Conservation (phyloP, 1,284 basidiomycete species). For the Lentinula novae-zelandiae region DNA sequence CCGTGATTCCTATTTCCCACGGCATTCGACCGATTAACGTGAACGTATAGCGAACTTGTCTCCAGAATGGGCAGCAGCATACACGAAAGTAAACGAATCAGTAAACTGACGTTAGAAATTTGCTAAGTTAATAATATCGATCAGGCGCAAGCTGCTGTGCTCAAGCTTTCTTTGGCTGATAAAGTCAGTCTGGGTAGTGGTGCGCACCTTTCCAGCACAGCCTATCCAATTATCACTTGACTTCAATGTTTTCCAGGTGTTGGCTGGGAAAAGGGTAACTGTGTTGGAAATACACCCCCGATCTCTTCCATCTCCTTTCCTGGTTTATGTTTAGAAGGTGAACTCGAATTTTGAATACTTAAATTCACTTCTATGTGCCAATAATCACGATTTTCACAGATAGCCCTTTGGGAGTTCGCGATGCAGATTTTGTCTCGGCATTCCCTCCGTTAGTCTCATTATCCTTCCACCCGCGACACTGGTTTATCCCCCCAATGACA, state of each 20-base stretch:
- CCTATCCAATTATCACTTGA: not conserved
- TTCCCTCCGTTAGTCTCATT: constrained; percentile 57
- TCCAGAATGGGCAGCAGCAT: constrained; percentile 51
- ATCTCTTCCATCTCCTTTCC: constrained; percentile 60
- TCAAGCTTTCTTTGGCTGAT: constrained; percentile 46
- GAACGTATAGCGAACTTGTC: constrained; percentile 37
- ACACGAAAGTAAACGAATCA: constrained; percentile 37
- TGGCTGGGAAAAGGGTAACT: constrained; percentile 46
- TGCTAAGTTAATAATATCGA: not conserved
- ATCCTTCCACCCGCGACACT: not conserved
- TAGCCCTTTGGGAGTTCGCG: constrained; percentile 60
- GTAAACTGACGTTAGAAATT: not conserved
- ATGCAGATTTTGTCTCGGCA: constrained; percentile 56
- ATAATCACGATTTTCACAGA: constrained; percentile 27
- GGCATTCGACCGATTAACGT: not conserved
- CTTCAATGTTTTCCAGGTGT: constrained; percentile 26
- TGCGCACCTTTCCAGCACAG: constrained; percentile 17
- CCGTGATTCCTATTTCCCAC: not conserved
- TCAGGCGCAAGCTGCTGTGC: constrained; percentile 43
- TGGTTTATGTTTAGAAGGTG: constrained; percentile 67
- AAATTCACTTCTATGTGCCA: no score
- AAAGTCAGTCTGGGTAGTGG: constrained; percentile 58
- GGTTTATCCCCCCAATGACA: constrained; percentile 16
- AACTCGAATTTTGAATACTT: not conserved
- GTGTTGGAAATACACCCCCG: constrained; percentile 66